These are phyloP conservation scores for Fraxinus latifolia DNA, from an alignment of 305 asterid genomes.

Conservation along the genomic window DNA sequence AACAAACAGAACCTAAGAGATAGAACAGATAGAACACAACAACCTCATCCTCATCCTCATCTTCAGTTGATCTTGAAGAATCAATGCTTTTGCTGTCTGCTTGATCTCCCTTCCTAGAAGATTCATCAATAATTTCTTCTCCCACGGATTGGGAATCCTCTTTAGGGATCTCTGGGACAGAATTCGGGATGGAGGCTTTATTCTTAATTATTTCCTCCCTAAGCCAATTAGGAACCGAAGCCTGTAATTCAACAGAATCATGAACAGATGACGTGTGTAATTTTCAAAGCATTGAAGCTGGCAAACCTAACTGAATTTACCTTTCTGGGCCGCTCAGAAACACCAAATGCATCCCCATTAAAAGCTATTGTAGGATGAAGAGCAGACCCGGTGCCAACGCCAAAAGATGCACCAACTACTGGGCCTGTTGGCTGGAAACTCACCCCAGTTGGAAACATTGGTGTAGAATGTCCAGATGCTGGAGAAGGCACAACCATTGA, in stretches of 20 bases:
- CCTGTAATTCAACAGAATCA: constrained; percentile 47
- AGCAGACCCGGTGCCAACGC: constrained; percentile 55
- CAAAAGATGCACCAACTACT: constrained; percentile 57
- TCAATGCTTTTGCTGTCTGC: constrained; percentile 68
- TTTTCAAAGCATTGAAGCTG: constrained; percentile 18
- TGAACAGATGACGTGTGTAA: constrained; percentile 9
- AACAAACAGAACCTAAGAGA: neutral
- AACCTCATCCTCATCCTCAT: constrained; percentile 84
- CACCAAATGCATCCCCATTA: constrained; percentile 65
- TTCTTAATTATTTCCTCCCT: constrained; percentile 95
- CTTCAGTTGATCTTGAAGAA: constrained; percentile 73
- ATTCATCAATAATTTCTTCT: constrained; percentile 56
- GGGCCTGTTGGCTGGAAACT: constrained; percentile 62
- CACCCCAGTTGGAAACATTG: constrained; percentile 62
- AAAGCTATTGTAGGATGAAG: constrained; percentile 60
- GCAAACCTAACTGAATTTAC: constrained; percentile 31
- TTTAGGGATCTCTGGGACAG: constrained; percentile 40
- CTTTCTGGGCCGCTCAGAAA: constrained; percentile 87
- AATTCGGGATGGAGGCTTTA: constrained; percentile 70
- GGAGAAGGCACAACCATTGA: constrained; percentile 54
- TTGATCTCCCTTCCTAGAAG: constrained; percentile 56
- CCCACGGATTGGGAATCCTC: constrained; percentile 57
- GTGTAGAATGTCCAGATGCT: constrained; percentile 60
- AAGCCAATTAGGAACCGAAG: constrained; percentile 96
- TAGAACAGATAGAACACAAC: neutral